These are phyloP conservation scores for Suillus bovinus DNA, from an alignment of 768 basidiomycete genomes.

Conservation along the genomic window DNA sequence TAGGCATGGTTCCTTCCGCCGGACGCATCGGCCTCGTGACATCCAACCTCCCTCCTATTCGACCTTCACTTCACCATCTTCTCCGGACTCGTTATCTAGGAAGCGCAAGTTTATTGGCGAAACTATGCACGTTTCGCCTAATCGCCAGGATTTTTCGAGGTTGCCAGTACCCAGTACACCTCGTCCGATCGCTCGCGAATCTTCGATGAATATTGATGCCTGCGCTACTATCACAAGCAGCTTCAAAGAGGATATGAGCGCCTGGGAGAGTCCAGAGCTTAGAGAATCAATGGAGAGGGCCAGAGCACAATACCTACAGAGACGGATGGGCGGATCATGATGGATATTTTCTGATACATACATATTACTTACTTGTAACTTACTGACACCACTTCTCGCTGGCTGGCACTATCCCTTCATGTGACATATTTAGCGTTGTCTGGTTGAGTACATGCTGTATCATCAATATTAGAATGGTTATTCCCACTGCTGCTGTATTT, in stretches of 20 bases:
- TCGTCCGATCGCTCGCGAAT: conserved; percentile 25
- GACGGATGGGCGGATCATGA: conserved; percentile 1
- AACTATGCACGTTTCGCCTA: conserved; percentile 23
- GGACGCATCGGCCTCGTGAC: conserved; percentile 21
- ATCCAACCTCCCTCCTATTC: conserved; percentile 31
- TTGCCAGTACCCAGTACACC: conserved; percentile 19
- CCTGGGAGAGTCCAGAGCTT: conserved; percentile 66
- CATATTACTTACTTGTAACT: conserved; percentile 8
- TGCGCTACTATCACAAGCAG: conserved; percentile 23
- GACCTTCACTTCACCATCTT: conserved; percentile 26
- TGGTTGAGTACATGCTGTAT: not conserved
- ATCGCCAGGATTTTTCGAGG: conserved; percentile 19
- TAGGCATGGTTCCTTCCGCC: conserved; percentile 28
- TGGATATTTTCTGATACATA: not conserved
- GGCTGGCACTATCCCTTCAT: not conserved
- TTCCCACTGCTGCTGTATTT: not conserved
- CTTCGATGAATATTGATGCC: conserved; percentile 37
- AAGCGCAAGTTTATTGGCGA: conserved; percentile 31
- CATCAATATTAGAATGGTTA: not conserved
- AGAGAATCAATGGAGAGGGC: conserved; percentile 73
- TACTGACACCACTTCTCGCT: not conserved
- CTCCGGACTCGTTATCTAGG: conserved; percentile 36
- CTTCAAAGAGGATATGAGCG: conserved; percentile 45
- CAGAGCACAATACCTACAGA: conserved; percentile 38
- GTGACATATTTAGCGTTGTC: not conserved